Conservation (phyloP, 306 rosid species). For the Fragaria vesca region DNA sequence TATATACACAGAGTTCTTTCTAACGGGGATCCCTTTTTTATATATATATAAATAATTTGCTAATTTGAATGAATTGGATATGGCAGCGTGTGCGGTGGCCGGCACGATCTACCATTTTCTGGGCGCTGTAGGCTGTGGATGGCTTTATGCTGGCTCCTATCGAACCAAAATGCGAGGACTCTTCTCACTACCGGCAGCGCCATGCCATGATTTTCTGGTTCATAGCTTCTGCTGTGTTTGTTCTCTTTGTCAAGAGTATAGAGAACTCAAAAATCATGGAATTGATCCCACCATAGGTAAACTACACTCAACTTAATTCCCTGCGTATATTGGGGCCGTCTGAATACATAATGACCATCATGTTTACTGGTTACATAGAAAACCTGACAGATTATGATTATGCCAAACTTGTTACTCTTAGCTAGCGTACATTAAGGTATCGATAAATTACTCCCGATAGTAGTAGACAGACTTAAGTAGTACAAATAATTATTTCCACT, state of each 20-base stretch:
- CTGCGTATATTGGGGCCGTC: background rate
- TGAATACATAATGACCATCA: background rate
- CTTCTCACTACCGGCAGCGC: slow-evolving; percentile 32
- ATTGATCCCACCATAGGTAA: slow-evolving; percentile 32
- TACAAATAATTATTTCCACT: background rate
- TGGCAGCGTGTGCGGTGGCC: slow-evolving; percentile 22
- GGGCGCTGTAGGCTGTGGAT: background rate
- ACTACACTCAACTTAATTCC: background rate
- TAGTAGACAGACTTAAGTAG: background rate
- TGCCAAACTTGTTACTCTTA: background rate
- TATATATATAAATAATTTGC: background rate
- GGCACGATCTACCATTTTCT: slow-evolving; percentile 12
- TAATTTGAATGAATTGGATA: background rate
- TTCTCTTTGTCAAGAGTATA: slow-evolving; percentile 28
- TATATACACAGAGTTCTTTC: no score
- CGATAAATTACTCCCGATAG: background rate
- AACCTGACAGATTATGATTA: background rate
- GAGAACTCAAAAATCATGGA: slow-evolving; percentile 29
- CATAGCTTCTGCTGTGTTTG: slow-evolving; percentile 27
- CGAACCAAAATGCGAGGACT: slow-evolving; percentile 27
- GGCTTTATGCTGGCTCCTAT: slow-evolving; percentile 16
- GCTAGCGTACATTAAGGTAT: background rate
- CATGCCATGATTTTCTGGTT: slow-evolving; percentile 16
- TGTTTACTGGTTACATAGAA: no score
- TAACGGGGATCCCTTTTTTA: no score